These are phyloP conservation scores for Heliamphora exappendiculata DNA, from an alignment of 148 eudicot genomes.

Conservation along the genomic window DNA sequence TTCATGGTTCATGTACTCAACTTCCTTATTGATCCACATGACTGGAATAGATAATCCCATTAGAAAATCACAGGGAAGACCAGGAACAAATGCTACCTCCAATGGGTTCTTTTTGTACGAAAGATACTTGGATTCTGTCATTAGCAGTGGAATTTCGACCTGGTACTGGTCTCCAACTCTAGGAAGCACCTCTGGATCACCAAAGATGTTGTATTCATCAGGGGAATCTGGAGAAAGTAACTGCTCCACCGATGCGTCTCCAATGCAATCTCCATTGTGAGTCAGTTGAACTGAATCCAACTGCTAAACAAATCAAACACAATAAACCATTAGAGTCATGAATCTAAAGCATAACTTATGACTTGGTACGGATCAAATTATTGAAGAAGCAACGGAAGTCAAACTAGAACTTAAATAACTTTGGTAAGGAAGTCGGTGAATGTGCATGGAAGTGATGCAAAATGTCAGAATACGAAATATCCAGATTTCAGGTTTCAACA, in stretches of 20 bases:
- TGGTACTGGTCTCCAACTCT: slow-evolving; percentile 64
- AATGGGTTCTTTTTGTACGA: slow-evolving; percentile 14
- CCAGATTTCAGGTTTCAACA: background rate
- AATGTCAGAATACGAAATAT: background rate
- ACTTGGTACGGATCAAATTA: too few species aligned
- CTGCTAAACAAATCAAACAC: slow-evolving; percentile 22
- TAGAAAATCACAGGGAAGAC: slow-evolving; percentile 24
- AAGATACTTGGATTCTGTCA: slow-evolving; percentile 20
- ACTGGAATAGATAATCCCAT: slow-evolving; percentile 53
- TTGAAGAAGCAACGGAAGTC: background rate
- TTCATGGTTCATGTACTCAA: slow-evolving; percentile 10
- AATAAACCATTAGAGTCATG: background rate
- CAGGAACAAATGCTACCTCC: slow-evolving; percentile 10
- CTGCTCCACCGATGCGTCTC: slow-evolving; percentile 24
- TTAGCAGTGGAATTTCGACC: slow-evolving; percentile 47
- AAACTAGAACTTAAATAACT: slow-evolving; percentile 1
- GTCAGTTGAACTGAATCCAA: slow-evolving; percentile 27
- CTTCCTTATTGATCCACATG: slow-evolving; percentile 31
- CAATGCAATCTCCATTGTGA: slow-evolving; percentile 19
- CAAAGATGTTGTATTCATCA: slow-evolving; percentile 25
- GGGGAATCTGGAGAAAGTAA: slow-evolving; percentile 14
- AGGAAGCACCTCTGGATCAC: slow-evolving; percentile 43
- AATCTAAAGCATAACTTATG: background rate
- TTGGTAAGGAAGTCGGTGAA: background rate
- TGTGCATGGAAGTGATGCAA: slow-evolving; percentile 1